Evolutionary conservation across 1,139 yeast genomes (phyloP), one percentile per base, ranked within the genome.

Genomic region (Dujonia santamariae): DNA sequence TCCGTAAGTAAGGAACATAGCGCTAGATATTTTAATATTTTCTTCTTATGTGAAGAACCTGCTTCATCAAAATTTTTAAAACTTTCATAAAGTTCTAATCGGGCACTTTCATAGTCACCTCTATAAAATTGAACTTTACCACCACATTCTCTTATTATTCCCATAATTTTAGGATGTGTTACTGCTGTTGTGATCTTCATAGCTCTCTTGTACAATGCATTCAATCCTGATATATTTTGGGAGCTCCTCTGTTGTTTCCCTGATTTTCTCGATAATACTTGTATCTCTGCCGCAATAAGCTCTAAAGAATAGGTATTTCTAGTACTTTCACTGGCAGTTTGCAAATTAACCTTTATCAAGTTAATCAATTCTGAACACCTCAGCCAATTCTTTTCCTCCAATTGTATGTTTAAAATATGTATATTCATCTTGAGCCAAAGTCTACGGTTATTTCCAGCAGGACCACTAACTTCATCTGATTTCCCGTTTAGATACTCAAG

Each of bases 11-110:
- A 63, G 7, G 84, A 78, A 19, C 86, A 75, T 8, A 85, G 52
- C 3, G 80, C 78, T 42, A 80, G 68, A 53, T 80, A 81, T 43
- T 78, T 77, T 42, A 85, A 63, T 4, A 80, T 75, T 22, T 72
- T 63, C 39, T 85, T 71, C 41, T 69, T 68, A 32, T 63, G 63
- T 15, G 64, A 55, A 37, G 84, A 78, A 1, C 94, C 95, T 19
- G 86, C 82, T 55, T 85, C 95, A 53, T 85, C 94, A 53, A 78
- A 85, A 43, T 75, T 80, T 46, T 81, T 80, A 56, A 85, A 85
- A 35, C 85, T 70, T 45, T 81, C 87, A 50, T 81, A 83, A 46
- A 83, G 81, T 41, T 75, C 82, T 30, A 69, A 63, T 24, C 85
- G 69, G 0, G 95, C 87, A 34, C 59, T 58, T 30, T 73, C 78